These are phyloP conservation scores for Trametes sp. DNA, from an alignment of 1,284 basidiomycete genomes.

Conservation along the genomic window DNA sequence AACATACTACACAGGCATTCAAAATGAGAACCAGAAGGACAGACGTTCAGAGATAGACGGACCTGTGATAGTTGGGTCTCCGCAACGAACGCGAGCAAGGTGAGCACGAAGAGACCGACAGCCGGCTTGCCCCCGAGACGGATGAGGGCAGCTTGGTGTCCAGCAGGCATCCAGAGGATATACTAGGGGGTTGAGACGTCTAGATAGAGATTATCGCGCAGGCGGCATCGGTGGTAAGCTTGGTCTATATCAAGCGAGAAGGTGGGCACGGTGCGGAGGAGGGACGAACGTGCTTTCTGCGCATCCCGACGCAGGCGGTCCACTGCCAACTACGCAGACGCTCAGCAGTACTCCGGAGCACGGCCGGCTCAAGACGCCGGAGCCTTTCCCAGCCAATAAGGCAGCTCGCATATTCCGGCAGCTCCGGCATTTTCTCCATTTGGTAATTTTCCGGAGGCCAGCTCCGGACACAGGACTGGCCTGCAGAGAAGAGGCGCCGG, in stretches of 20 bases:
- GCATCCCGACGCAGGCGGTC: neutral
- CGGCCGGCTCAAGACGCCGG: neutral
- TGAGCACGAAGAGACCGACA: conserved; percentile 58
- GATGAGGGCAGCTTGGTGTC: conserved; percentile 35
- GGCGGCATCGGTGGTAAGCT: conserved; percentile 23
- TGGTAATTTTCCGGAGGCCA: neutral
- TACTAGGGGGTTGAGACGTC: neutral
- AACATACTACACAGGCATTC: conserved; percentile 62
- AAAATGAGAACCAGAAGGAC: neutral
- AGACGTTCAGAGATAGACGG: conserved; percentile 24
- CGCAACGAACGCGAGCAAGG: conserved; percentile 67
- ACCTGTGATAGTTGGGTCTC: conserved; percentile 81
- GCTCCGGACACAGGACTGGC: neutral
- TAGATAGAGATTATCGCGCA: conserved; percentile 16
- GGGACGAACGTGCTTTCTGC: neutral
- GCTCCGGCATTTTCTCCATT: neutral
- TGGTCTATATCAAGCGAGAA: conserved; percentile 13
- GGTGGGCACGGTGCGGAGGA: neutral
- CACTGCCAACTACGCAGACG: conserved; percentile 12
- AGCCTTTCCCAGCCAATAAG: neutral
- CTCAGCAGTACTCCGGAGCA: neutral
- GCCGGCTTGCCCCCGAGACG: conserved; percentile 46
- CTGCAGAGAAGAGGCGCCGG: conserved; percentile 1
- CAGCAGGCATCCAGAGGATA: conserved; percentile 34
- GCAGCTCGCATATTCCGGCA: neutral